Conservation (phyloP, 768 basidiomycete genomes). For the Amanita molliuscula region DNA sequence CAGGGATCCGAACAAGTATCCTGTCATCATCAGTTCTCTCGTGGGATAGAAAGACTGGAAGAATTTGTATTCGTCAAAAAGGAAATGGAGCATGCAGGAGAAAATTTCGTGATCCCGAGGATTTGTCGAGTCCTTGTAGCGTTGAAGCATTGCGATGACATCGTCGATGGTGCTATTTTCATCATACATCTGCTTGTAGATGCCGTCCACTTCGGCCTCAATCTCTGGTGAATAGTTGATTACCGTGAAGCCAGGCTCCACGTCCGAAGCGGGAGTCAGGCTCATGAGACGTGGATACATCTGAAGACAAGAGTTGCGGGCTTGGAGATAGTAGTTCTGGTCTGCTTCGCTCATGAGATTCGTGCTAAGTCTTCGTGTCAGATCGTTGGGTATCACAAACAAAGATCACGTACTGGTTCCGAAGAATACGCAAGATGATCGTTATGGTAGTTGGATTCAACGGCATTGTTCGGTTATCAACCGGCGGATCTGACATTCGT, state of each 20-base stretch:
- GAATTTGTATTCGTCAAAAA: conserved; percentile 99
- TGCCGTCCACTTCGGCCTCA: conserved; percentile 86
- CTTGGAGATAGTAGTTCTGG: conserved; percentile 79
- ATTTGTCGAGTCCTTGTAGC: conserved; percentile 74
- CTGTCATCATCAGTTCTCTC: conserved; percentile 92
- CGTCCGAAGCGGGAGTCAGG: conserved; percentile 74
- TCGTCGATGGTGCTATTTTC: conserved; percentile 92
- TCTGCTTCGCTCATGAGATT: conserved; percentile 68
- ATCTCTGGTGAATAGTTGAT: conserved; percentile 83
- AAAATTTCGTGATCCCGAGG: conserved; percentile 90
- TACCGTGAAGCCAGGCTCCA: conserved; percentile 86
- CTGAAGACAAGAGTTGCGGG: conserved; percentile 88
- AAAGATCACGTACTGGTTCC: conserved; percentile 54
- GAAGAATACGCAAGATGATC: conserved; percentile 83
- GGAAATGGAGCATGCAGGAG: conserved; percentile 99
- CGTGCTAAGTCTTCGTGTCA: conserved; percentile 33
- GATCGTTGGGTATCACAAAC: neutral
- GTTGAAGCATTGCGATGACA: conserved; percentile 80
- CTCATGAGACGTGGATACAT: conserved; percentile 96
- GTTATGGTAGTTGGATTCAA: conserved; percentile 84
- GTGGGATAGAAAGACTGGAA: conserved; percentile 94
- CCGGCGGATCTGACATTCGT: conserved; percentile 65
- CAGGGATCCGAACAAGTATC: conserved; percentile 90
- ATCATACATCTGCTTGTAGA: conserved; percentile 98
- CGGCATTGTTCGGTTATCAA: conserved; percentile 75